A percentile compares a stretch with the other conserved stretches of the same genome.
phyloP scores from a whole-genome alignment of 768 basidiomycete species.

The Rhizopogon sp. region DNA sequence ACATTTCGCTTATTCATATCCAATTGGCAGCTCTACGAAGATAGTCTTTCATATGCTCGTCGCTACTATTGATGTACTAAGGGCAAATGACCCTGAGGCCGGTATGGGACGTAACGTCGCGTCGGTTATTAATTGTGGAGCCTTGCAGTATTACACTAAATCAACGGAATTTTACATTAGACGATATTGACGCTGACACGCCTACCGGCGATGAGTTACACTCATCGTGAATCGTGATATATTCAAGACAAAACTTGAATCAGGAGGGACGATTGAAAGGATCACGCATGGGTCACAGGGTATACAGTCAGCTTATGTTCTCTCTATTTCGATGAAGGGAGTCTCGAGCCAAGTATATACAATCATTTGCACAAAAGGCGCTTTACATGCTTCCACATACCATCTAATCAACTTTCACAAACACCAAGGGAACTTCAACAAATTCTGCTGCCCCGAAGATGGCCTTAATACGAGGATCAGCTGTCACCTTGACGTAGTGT shows the following conservation, averaged over 20 bases:
- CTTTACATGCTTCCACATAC: not conserved
- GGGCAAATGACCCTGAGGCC: conserved; percentile 8
- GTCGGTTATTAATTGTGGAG: conserved; percentile 75
- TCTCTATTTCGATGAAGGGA: too few species aligned
- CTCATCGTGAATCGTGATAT: conserved; percentile 53
- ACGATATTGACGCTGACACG: conserved; percentile 48
- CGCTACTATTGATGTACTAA: conserved; percentile 57
- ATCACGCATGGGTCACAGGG: not conserved
- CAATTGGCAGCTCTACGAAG: conserved; percentile 74
- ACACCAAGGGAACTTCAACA: conserved; percentile 11
- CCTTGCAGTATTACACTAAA: conserved; percentile 82
- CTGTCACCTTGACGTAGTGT: conserved; percentile 18
- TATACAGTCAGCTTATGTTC: not conserved
- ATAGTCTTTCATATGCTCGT: conserved; percentile 85
- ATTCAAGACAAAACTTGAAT: conserved; percentile 17
- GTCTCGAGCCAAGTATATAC: not conserved
- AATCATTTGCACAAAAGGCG: too few species aligned
- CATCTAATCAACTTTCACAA: not conserved
- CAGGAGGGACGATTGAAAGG: conserved; percentile 42
- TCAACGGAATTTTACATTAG: conserved; percentile 65
- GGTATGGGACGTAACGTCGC: conserved; percentile 48
- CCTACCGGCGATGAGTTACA: conserved; percentile 18
- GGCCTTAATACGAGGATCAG: conserved; percentile 11
- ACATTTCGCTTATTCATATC: not conserved
- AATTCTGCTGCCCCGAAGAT: conserved; percentile 15